These are phyloP conservation scores for Ottelia alismoides DNA, from an alignment of 106 monocot genomes.

Conservation along the genomic window DNA sequence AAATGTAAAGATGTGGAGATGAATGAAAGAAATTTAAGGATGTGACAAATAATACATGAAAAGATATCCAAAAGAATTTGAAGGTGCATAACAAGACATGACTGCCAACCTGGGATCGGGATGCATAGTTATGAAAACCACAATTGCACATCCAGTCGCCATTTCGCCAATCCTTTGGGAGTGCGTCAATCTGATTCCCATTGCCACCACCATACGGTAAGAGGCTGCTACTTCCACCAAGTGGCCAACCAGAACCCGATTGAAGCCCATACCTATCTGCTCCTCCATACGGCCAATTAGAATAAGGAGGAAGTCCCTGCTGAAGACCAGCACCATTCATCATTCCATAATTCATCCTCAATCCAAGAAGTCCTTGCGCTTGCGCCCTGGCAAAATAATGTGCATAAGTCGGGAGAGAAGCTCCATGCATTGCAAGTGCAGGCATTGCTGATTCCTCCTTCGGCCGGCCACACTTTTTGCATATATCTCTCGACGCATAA, in stretches of 20 bases:
- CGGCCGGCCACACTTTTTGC: slow-evolving; percentile 68
- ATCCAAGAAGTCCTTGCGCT: too few species aligned
- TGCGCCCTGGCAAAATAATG: slow-evolving; percentile 41
- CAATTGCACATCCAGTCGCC: slow-evolving; percentile 79
- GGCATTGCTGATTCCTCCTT: too few species aligned
- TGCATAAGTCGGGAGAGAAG: slow-evolving; percentile 35
- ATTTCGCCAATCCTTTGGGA: slow-evolving; percentile 49
- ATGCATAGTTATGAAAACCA: slow-evolving; percentile 79
- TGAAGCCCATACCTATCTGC: slow-evolving; percentile 25
- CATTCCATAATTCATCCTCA: slow-evolving; percentile 23
- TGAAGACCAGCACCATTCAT: slow-evolving; percentile 25
- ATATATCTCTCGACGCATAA: too few species aligned
- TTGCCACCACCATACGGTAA: slow-evolving; percentile 17
- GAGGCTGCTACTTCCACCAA: slow-evolving; percentile 10
- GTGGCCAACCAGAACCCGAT: slow-evolving; percentile 19
- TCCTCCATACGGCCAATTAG: slow-evolving; percentile 19
- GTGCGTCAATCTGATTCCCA: slow-evolving; percentile 15
- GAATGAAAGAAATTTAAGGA: too few species aligned
- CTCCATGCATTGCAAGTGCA: slow-evolving; percentile 43
- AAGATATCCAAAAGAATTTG: too few species aligned
- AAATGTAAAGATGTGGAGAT: too few species aligned
- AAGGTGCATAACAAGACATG: too few species aligned
- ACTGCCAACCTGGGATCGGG: slow-evolving; percentile 62
- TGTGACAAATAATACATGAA: too few species aligned
- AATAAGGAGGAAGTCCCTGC: slow-evolving; percentile 18